These are phyloP conservation scores for Citrus inodora DNA, from an alignment of 345 rosid species.

Conservation along the genomic window DNA sequence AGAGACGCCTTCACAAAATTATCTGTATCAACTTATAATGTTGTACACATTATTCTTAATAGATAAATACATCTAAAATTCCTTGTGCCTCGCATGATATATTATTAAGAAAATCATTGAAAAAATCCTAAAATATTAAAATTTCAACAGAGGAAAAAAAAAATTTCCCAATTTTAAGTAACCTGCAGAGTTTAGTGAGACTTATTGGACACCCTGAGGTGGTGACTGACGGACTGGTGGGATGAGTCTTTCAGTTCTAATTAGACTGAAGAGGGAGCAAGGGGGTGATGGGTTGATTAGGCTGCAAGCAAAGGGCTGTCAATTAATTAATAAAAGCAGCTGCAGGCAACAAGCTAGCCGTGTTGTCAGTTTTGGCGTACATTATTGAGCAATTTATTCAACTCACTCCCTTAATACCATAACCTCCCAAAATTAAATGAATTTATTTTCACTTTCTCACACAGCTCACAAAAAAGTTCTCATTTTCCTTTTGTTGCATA, in stretches of 20 bases:
- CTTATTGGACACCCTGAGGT: not conserved
- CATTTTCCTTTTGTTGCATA: not conserved
- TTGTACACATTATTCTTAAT: not conserved
- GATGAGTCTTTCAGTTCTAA: not conserved
- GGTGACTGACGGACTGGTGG: not conserved
- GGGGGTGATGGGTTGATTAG: constrained; percentile 20
- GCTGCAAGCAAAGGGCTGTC: constrained; percentile 22
- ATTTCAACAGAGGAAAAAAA: not conserved
- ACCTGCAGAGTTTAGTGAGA: not conserved
- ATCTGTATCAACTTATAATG: not conserved
- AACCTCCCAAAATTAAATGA: constrained; percentile 19
- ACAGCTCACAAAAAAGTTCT: not conserved
- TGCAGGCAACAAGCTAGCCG: constrained; percentile 33
- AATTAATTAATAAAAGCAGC: constrained; percentile 22
- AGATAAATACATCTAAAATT: not conserved
- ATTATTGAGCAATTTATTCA: constrained; percentile 30
- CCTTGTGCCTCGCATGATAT: not conserved
- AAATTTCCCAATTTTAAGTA: not conserved
- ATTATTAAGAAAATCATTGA: not conserved
- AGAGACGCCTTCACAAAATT: not conserved
- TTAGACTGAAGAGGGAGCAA: not conserved
- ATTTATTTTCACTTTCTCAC: constrained; percentile 17
- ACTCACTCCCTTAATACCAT: constrained; percentile 3
- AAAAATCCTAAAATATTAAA: not conserved
- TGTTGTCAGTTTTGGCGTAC: constrained; percentile 54